A percentile compares a stretch with the other conserved stretches of the same genome.
phyloP scores from a whole-genome alignment of 2,329 filamentous ascomycete species.

The Phyllosticta paracitricarpa region DNA sequence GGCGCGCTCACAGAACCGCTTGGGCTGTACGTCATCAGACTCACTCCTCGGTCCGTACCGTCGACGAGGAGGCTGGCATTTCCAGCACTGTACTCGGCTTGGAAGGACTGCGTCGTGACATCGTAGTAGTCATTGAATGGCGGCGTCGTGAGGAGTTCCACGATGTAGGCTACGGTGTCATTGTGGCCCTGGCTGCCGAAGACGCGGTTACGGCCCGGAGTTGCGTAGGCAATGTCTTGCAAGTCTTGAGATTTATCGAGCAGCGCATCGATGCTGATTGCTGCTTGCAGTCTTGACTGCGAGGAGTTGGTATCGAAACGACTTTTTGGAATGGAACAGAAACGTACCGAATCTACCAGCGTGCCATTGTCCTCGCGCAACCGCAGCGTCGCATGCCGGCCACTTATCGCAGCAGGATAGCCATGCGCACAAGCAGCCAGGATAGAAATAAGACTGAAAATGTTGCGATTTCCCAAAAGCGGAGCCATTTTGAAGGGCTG shows the following conservation, averaged over 20 bases:
- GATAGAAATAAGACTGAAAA: not conserved
- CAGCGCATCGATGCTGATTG: constrained; percentile 22
- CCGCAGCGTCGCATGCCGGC: not conserved
- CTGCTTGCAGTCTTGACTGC: constrained; percentile 17
- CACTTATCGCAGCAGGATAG: not conserved
- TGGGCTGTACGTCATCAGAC: constrained; percentile 47
- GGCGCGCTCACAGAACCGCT: constrained; percentile 50
- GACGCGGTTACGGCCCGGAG: constrained; percentile 25
- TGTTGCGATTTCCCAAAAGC: not conserved
- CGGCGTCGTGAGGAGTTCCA: constrained; percentile 19
- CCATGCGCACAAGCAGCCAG: not conserved
- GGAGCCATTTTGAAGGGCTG: not conserved
- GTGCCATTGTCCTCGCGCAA: not conserved
- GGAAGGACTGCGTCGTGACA: constrained; percentile 25
- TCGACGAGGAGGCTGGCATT: constrained; percentile 18
- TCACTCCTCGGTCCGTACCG: constrained; percentile 18
- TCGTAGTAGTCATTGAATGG: constrained; percentile 21
- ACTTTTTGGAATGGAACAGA: not conserved
- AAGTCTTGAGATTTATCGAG: constrained; percentile 24
- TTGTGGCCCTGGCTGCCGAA: constrained; percentile 27
- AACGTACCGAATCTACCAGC: not conserved
- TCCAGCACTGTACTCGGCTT: constrained; percentile 25
- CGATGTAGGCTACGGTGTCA: constrained; percentile 24
- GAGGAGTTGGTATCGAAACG: not conserved
- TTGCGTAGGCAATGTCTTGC: constrained; percentile 21